phyloP scores from a whole-genome alignment of 345 rosid genomes.

The Syzygium aromaticum region DNA sequence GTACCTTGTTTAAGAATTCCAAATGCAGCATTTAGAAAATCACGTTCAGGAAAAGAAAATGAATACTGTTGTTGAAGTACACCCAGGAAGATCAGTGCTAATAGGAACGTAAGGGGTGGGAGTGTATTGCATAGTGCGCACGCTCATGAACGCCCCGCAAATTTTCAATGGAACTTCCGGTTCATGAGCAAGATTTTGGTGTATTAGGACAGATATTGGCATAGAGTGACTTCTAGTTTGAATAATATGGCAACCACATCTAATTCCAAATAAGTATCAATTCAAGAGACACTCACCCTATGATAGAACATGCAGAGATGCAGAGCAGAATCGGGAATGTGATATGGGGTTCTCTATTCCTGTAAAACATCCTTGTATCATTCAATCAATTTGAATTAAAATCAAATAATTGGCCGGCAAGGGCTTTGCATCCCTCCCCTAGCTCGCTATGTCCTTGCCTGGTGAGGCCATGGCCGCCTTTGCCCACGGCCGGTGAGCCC shows the following conservation, averaged over 20 bases:
- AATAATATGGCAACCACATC: no score
- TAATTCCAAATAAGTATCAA: not conserved
- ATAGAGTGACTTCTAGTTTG: not conserved
- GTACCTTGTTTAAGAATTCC: not conserved
- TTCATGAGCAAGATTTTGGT: not conserved
- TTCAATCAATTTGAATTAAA: not conserved
- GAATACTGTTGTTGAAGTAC: not conserved
- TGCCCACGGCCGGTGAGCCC: no score
- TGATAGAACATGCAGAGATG: conserved; percentile 65
- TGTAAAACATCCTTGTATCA: conserved; percentile 1
- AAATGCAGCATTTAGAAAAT: not conserved
- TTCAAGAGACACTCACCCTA: conserved; percentile 39
- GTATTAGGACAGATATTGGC: not conserved
- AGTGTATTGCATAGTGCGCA: conserved; percentile 67
- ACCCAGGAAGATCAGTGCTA: conserved; percentile 72
- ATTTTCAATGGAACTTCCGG: not conserved
- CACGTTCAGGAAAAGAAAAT: no score
- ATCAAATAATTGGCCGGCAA: no score
- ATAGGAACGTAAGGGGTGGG: conserved; percentile 65
- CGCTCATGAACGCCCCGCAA: conserved; percentile 57
- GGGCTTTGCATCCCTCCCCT: no score
- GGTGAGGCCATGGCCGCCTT: no score
- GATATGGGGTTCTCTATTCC: conserved; percentile 70
- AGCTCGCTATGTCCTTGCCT: no score
- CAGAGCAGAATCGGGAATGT: conserved; percentile 36